phyloP scores from a whole-genome alignment of 129 eudicot species.

The Ambrosia artemisiifolia region DNA sequence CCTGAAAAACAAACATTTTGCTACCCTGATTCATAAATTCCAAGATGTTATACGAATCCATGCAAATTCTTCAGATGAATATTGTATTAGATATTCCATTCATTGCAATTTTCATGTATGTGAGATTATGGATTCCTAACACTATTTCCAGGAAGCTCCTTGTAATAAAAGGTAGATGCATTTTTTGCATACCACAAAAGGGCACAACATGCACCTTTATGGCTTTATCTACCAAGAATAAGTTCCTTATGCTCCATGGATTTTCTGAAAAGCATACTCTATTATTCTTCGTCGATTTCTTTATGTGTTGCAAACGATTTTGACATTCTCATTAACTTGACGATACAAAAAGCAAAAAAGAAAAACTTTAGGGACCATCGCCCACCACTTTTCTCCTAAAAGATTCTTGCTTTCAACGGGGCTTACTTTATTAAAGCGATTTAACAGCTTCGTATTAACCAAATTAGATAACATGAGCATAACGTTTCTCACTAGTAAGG shows the following conservation, averaged over 20 bases:
- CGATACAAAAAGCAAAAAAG: neutral
- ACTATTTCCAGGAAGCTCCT: conserved; percentile 23
- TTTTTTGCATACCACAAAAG: conserved; percentile 25
- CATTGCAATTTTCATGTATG: neutral
- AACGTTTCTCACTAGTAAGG: neutral
- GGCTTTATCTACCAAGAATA: conserved; percentile 38
- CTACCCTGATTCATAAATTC: neutral
- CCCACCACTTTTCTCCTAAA: conserved; percentile 12
- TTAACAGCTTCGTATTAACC: neutral
- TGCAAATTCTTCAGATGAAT: neutral
- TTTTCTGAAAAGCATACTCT: conserved; percentile 27
- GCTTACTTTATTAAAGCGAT: neutral
- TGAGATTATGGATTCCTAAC: neutral
- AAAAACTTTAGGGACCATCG: conserved; percentile 24
- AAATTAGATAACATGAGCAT: neutral
- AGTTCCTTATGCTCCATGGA: conserved; percentile 27
- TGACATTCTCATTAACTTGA: conserved; percentile 15
- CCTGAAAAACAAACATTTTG: conserved; percentile 32
- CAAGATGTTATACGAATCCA: neutral
- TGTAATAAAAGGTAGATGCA: conserved; percentile 37
- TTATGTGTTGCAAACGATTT: neutral
- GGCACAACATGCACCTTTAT: conserved; percentile 22
- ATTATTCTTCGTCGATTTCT: conserved; percentile 5
- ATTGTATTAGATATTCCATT: neutral
- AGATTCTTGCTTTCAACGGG: conserved; percentile 17